Base-by-base conservation (phyloP, 2,329 filamentous ascomycete species). In the Drechslerella coelobrocha region DNA sequence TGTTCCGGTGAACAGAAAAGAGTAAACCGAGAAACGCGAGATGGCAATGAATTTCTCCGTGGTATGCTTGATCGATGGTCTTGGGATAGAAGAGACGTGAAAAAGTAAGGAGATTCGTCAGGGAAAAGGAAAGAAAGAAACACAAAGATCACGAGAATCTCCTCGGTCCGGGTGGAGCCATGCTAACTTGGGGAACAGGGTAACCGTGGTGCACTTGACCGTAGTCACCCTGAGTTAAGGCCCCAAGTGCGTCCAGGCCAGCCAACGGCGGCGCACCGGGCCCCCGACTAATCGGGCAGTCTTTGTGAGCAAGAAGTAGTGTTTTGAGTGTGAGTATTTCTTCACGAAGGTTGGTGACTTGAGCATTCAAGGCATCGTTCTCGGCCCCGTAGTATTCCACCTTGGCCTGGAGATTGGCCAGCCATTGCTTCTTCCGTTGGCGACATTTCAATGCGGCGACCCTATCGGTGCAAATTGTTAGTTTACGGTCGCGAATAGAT, bases 371-470 rank as follows among this genome's bases (percentile, higher is more conserved):
- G 1, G 87, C 87, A 77, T 99, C 94, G 73, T 97, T 97, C 79
- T 99, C 94, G 0, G 84, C 88, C 73, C 89, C 92, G 77, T 92
- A 97, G 74, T 96, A 84, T 79, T 99, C 94, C 14, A 97, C 93
- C 79, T 97, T 97, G 61, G 86, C 86, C 79, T 99, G 94, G 0
- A 99, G 84, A 75, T 96, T 97, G 29, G 90, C 90, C 65, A 97
- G 85, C 94, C 94, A 99, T 78, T 97, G 94, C 84, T 99, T 99
- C 84, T 99, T 99, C 19, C 94, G 87, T 79, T 99, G 94, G 72
- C 94, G 89, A 80, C 94, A 99, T 78, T 99, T 99, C 68, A 99
- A 83, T 2, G 94, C 94, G 73, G 94, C 94, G 74, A 99, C 92
- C 78, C 94, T 97, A 74, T 21, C n/a, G n/a, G 23, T 43, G 23